Percentiles rank a stretch among this genome's conserved stretches.
Conservation (phyloP, 2,329 filamentous ascomycete genomes). For the Alternaria metachromatica region DNA sequence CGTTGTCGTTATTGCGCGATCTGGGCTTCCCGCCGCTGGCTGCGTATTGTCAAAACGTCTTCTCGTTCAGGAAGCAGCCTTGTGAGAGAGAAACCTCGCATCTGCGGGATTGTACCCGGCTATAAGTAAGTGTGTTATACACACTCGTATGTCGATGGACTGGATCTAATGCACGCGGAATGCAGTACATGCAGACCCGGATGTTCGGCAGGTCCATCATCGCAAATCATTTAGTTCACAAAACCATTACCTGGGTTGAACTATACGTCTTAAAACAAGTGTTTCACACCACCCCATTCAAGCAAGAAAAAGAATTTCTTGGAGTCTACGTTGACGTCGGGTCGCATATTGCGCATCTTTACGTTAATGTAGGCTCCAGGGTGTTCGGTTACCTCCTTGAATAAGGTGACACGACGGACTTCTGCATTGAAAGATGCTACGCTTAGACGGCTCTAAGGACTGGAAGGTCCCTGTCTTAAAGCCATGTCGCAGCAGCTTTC, state of each 20-base stretch:
- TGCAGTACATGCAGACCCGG: not conserved
- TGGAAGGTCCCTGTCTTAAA: not conserved
- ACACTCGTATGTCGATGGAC: not conserved
- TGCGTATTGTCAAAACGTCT: not conserved
- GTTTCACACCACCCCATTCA: not conserved
- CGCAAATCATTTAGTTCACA: not conserved
- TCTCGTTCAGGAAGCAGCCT: not conserved
- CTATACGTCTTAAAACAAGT: rapidly evolving
- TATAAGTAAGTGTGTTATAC: not conserved
- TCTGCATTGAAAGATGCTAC: not conserved
- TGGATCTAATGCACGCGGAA: not conserved
- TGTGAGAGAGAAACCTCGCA: not conserved
- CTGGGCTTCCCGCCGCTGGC: not conserved
- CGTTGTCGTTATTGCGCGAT: not conserved
- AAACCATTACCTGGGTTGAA: not conserved
- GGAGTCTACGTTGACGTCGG: not conserved
- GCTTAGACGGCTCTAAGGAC: not conserved
- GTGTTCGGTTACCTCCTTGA: not conserved
- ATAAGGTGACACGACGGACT: not conserved
- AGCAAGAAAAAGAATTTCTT: rapidly evolving
- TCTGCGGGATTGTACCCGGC: not conserved
- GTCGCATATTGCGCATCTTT: not conserved
- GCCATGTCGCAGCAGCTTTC: not conserved
- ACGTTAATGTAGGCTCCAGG: not conserved
- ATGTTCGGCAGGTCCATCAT: not conserved